phyloP scores from a whole-genome alignment of 257 asterid species.

The Hygrophila difformis region DNA sequence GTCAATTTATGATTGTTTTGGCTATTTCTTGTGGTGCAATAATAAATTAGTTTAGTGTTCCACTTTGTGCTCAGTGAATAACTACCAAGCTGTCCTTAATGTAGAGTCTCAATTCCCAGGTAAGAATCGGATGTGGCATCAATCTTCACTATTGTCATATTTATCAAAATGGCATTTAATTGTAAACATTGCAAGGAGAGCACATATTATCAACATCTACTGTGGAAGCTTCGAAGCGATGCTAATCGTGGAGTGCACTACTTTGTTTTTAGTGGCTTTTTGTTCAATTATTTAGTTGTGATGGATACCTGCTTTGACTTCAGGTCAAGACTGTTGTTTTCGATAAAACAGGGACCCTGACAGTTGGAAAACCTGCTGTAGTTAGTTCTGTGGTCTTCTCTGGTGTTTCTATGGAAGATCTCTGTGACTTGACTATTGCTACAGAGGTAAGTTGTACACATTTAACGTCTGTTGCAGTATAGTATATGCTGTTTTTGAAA shows the following conservation, averaged over 20 bases:
- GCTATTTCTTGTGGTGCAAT: constrained; percentile 4
- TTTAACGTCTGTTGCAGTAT: background rate
- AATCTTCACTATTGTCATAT: no score
- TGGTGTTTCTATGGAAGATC: constrained; percentile 60
- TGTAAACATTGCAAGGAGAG: no score
- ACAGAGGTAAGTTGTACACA: constrained; percentile 61
- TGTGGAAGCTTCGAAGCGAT: no score
- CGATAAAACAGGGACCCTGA: constrained; percentile 91
- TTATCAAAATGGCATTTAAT: no score
- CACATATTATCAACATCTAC: no score
- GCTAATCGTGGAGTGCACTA: no score
- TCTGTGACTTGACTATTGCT: constrained; percentile 78
- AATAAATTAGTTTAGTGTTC: no score
- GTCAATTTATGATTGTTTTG: constrained; percentile 3
- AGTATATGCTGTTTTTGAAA: background rate
- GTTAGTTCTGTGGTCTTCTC: constrained; percentile 76
- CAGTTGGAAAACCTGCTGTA: constrained; percentile 87
- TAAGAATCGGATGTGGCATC: no score
- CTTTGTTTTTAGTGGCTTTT: no score
- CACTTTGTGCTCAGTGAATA: background rate
- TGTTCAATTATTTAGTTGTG: constrained; percentile 4
- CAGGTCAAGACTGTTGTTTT: constrained; percentile 80
- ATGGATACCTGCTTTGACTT: no score
- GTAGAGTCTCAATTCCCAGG: no score
- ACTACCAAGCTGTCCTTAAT: background rate